Base-by-base conservation (phyloP, 139 green algal species). In the Chlorella sp. region DNA sequence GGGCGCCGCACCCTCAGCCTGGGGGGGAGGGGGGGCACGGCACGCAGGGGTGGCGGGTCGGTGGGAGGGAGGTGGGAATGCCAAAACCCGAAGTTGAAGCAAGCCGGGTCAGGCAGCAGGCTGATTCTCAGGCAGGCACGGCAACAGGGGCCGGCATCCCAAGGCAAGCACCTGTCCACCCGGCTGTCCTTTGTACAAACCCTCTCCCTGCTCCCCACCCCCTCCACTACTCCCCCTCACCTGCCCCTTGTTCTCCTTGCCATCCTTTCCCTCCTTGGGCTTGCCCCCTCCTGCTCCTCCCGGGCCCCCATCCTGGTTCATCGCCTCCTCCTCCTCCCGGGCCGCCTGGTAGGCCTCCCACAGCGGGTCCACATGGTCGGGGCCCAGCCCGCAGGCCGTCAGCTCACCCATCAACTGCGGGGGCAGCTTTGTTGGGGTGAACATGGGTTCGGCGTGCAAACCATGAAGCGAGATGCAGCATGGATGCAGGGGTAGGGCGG, bases 261-360 rank as follows among this genome's bases (percentile, higher is more conserved):
- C 75, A 69, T 73, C 64, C 37, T 81, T 82, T 36, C 16, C 42
- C 86, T 57, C 32, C 80, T 88, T 30, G 19, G 36, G 34, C 48
- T 28, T 39, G 86, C 75, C 87, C 71, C 86, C 53, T 57, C 78
- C 61, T 11, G 60, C 71, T 32, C 66, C 30, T 28, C 36, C 71
- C 15, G 30, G 26, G 40, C 39, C 40, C 48, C 48, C 48, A n/a
- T 68, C 30, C 24, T 40, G n/a, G 1, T 78, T 81, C 42, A 88
- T 92, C 12, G 89, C 92, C 81, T 94, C 91, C 18, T 94, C 90
- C 81, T 95, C 91, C 77, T 92, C 91, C 66, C 94, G 82, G 22
- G 91, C 93, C 69, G 57, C 42, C 76, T 92, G 88, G 90, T 93
- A 93, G 16, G 94, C 94, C 68, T 92, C 90, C 85, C 71, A 90